A percentile compares a stretch with the other conserved stretches of the same genome.
These are phyloP conservation scores for Plenodomus tracheiphilus DNA, from an alignment of 2,329 filamentous ascomycete species.

Conservation along the genomic window DNA sequence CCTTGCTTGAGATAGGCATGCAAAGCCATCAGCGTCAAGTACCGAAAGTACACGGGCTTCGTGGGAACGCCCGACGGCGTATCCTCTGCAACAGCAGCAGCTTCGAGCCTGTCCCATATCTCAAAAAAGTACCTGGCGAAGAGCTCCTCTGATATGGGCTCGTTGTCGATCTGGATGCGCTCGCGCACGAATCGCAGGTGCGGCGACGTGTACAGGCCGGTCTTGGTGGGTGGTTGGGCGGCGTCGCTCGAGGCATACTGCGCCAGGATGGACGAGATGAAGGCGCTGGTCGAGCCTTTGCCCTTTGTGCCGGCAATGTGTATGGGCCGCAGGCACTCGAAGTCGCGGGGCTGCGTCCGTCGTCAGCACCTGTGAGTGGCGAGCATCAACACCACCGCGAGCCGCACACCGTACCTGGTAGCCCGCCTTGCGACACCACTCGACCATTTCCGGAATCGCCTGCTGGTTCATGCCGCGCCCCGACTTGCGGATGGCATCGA, in stretches of 20 bases:
- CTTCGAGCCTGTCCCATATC: conserved; percentile 72
- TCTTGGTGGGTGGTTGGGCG: conserved; percentile 51
- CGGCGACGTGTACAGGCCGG: conserved; percentile 84
- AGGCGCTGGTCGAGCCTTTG: conserved; percentile 86
- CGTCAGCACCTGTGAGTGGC: conserved; percentile 9
- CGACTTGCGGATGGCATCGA: conserved; percentile 77
- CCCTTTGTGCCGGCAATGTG: conserved; percentile 95
- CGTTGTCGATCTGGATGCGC: conserved; percentile 78
- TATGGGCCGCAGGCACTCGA: conserved; percentile 65
- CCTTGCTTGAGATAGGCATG: conserved; percentile 79
- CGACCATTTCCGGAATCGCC: conserved; percentile 80
- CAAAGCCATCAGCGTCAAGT: conserved; percentile 84
- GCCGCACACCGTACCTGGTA: conserved; percentile 68
- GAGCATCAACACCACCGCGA: conserved; percentile 8
- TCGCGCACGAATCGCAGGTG: conserved; percentile 83
- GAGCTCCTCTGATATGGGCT: conserved; percentile 66
- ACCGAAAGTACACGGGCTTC: conserved; percentile 92
- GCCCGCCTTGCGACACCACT: conserved; percentile 75
- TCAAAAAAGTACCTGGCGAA: conserved; percentile 84
- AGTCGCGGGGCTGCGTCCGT: conserved; percentile 59
- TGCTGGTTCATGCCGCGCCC: conserved; percentile 72
- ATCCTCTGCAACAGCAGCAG: conserved; percentile 57
- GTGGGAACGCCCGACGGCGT: conserved; percentile 54
- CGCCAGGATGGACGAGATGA: conserved; percentile 76
- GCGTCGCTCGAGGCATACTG: conserved; percentile 55